Percentiles rank a stretch among this genome's conserved stretches.
Conservation (phyloP, 441 rosid species). For the Monsonia emarginata region DNA sequence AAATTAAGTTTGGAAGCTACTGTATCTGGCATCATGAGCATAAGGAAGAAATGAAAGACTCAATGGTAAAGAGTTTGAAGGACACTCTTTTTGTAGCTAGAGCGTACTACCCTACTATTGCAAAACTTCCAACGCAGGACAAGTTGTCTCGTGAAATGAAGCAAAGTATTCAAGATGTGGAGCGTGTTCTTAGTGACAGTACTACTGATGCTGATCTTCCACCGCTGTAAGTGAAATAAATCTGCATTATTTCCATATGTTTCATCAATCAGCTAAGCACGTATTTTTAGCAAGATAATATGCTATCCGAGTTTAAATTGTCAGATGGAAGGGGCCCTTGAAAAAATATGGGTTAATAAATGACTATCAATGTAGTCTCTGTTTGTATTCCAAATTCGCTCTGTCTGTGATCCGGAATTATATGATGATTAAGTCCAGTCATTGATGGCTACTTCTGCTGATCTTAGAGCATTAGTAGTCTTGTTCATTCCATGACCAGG, state of each 20-base stretch:
- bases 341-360: background rate
- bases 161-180: conserved; percentile 86
- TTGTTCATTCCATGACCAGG: background rate
- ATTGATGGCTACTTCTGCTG: too few species aligned
- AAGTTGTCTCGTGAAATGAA: conserved; percentile 61
- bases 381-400: background rate
- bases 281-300: background rate
- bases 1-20: conserved; percentile 75
- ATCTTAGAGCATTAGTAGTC: background rate
- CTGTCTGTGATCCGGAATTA: too few species aligned
- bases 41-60: conserved; percentile 68
- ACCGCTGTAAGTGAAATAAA: conserved; percentile 48
- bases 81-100: conserved; percentile 86
- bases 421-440: too few species aligned
- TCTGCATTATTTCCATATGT: conserved; percentile 6
- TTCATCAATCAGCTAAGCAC: background rate
- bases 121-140: conserved; percentile 68
- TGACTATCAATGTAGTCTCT: background rate
- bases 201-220: conserved; percentile 76
- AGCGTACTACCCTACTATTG: conserved; percentile 86
- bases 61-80: conserved; percentile 68
- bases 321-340: background rate
- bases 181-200: conserved; percentile 72
- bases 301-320: background rate
- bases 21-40: conserved; percentile 78